These are phyloP conservation scores for Phyllosticta capitalensis DNA, from an alignment of 2,329 filamentous ascomycete genomes.

Conservation along the genomic window DNA sequence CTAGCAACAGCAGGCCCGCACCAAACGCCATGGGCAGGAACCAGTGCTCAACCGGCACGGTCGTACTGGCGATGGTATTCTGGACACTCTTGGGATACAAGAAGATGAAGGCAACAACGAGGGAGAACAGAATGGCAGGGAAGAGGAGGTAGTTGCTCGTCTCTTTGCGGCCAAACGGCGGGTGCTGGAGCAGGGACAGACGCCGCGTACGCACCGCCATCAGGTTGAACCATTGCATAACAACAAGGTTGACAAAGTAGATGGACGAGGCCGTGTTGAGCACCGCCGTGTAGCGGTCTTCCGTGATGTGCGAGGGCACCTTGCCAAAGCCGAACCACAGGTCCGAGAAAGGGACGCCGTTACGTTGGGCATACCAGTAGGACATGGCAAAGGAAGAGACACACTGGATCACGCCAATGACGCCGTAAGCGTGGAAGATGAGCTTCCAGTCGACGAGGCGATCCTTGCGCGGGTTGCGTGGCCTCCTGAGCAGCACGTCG, in stretches of 20 bases:
- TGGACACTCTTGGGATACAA: constrained; percentile 58
- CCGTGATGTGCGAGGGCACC: constrained; percentile 38
- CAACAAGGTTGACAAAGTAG: constrained; percentile 71
- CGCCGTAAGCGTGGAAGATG: constrained; percentile 61
- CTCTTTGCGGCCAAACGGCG: constrained; percentile 53
- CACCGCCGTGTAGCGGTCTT: constrained; percentile 44
- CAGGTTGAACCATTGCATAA: constrained; percentile 75
- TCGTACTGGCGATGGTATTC: constrained; percentile 48
- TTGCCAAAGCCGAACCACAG: constrained; percentile 59
- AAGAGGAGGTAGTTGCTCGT: constrained; percentile 62
- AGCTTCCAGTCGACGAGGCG: constrained; percentile 65
- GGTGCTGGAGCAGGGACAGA: constrained; percentile 60
- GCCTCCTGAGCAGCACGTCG: constrained; percentile 60
- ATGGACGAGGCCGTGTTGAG: constrained; percentile 60
- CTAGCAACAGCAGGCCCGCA: constrained; percentile 51
- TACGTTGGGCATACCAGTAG: constrained; percentile 35
- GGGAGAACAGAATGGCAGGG: constrained; percentile 58
- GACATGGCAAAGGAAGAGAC: constrained; percentile 35
- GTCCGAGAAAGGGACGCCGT: constrained; percentile 56
- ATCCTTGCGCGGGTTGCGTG: constrained; percentile 59
- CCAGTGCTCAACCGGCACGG: constrained; percentile 63
- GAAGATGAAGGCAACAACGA: constrained; percentile 56
- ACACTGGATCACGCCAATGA: constrained; percentile 50
- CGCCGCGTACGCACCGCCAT: constrained; percentile 55
- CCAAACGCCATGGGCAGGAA: constrained; percentile 69